Conservation (phyloP, 164 flowering plant species). For the Macadamia tetraphylla region DNA sequence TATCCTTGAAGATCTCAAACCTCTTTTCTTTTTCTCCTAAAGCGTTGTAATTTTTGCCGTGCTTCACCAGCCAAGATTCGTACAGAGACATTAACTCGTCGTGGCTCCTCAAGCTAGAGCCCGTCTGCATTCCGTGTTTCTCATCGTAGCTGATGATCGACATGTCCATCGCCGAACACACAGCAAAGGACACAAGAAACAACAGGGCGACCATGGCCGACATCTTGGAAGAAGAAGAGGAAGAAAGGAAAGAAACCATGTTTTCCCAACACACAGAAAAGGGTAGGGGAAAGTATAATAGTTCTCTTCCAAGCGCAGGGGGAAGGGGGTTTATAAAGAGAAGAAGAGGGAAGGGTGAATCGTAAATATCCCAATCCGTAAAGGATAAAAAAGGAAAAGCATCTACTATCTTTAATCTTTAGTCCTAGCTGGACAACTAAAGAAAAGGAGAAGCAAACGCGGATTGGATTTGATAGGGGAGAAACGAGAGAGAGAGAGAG, state of each 20-base stretch:
- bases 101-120: conserved; percentile 23
- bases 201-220: background rate
- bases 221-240: background rate
- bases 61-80: conserved; percentile 49
- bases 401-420: too few species aligned
- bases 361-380: too few species aligned
- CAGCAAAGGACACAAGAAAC: background rate
- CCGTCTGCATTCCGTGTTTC: background rate
- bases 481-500: too few species aligned
- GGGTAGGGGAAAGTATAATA: background rate
- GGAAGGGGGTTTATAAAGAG: background rate
- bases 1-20: conserved; percentile 65
- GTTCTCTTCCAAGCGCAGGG: background rate
- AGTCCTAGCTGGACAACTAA: too few species aligned
- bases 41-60: conserved; percentile 50
- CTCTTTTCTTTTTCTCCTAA: conserved; percentile 49
- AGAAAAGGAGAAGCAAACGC: too few species aligned
- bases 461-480: too few species aligned
- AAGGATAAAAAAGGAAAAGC: too few species aligned
- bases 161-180: background rate
- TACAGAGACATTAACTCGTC: conserved; percentile 40
- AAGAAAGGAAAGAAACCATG: background rate
- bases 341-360: background rate
- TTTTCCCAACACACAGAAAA: background rate
- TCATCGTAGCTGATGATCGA: conserved; percentile 8